Evolutionary conservation across 148 eudicot species (phyloP), one percentile per base, ranked within the genome.

Genomic region (Vaccinium myrtillus): DNA sequence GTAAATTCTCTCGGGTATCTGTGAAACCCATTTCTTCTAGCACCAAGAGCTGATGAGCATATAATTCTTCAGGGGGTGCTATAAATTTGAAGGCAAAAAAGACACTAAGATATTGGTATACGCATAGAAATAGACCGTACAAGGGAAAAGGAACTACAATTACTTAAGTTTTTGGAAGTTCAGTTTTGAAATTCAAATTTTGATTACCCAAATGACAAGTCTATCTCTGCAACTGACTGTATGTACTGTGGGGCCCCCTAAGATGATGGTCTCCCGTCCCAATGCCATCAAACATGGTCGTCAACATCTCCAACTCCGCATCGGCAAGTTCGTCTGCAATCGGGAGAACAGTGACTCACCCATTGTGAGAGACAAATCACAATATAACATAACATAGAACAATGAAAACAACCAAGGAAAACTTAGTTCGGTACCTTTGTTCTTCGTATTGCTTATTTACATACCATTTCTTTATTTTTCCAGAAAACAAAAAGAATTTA

Each of bases 21-120:
- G 91, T 90, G 86, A 97, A 97, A 5, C 99, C 99, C 99, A 95
- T 95, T 86, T 97, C 99, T 87, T 91, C 98, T 32, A 97, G 92
- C 86, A 93, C 95, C 6, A 92, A 83, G 14, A 97, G 92, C 82
- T 97, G 99, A 51, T 90, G 87, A 16, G 99, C 99, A 90, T 94
- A 97, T 1, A 89, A 91, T 86, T 97, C 98, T 85, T 97, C 99
- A 0, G 98, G 95, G 14, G 98, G 98, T 65, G 93, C 99, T 94
- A 78, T 85, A 87, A 65, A 73, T 9, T 46, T 10, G 23, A 21
- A 19, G 50, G 19, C 25, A 70, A 9, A 50, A 36, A 8, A 39
- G n/a, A 36, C 15, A 84, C 32, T 0, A 16, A 59, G 61, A 4
- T 3, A 18, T 59, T 50, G 39, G 54, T 43, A 43, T 21, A 53